Evolutionary conservation across 805 yeast species (phyloP), one percentile per base, ranked within the genome.

Genomic region (Jamesozyma hellenica): DNA sequence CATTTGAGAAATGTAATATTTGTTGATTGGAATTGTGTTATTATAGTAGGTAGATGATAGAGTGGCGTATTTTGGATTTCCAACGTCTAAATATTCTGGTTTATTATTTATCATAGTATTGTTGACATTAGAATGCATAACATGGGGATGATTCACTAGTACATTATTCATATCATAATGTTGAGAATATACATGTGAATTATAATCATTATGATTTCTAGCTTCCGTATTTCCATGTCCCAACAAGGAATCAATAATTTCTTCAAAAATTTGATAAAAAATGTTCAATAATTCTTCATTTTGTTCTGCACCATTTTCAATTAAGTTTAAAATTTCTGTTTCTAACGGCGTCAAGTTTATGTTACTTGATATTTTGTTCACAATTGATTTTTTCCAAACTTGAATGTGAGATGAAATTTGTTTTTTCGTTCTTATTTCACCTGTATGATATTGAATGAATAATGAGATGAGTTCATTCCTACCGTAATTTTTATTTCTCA

Each of bases 381-480:
- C 37, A 13, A 59, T 56, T 4, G 63, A 51, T 37, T 90, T 86
- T 61, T 90, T 90, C 60, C 90, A 78, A n/a, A 90, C 97, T 66
- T 90, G 98, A 44, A 92, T 84, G 59, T 92, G 98, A 38, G 90
- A 79, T 2, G 94, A 81, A 2, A 90, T 95, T 67, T 90, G 98
- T 57, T 92, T 92, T 48, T 96, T 72, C 2, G 95, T 75, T 54
- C 98, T 75, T 36, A 66, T 57, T 60, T 85, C 84, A 32, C 92
- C 90, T 1, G 96, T 85, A 50, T 77, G 76, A 41, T 77, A 76
- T 40, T 71, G 61, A 40, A 90, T 85, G 55, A 77, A 90, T 56
- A 87, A 88, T 8, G 94, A 79, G 40, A 90, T 86, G 43, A 90
- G 70, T 66, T 92, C 97, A 62, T 92, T 92, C 45, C 98, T 71